These are phyloP conservation scores for Cylindrotheca fusiformis DNA, from an alignment of 108 stramenopile species.

Conservation along the genomic window DNA sequence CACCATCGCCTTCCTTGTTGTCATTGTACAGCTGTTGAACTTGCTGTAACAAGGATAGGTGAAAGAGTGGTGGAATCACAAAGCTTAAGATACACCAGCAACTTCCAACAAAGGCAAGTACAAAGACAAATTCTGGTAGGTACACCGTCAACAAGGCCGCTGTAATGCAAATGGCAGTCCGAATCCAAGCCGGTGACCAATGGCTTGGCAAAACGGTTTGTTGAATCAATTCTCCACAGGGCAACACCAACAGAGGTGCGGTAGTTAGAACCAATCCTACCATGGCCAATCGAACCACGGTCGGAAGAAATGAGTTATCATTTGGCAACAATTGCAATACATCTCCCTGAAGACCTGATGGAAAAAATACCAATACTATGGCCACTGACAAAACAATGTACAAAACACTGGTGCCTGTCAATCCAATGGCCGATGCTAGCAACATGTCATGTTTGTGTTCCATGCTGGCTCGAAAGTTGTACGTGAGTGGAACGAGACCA, in stretches of 20 bases:
- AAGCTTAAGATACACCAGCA: too few species aligned
- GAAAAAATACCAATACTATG: conserved; percentile 51
- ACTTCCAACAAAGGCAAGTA: conserved; percentile 74
- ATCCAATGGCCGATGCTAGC: conserved; percentile 37
- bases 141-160: conserved; percentile 38
- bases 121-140: conserved; percentile 71
- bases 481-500: conserved; percentile 61
- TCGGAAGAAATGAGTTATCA: conserved; percentile 37
- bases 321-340: conserved; percentile 63
- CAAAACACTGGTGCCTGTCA: conserved; percentile 45
- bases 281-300: conserved; percentile 55
- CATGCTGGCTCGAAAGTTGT: conserved; percentile 70
- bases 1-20: too few species aligned
- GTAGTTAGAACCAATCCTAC: conserved; percentile 58
- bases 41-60: too few species aligned
- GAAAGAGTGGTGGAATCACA: too few species aligned
- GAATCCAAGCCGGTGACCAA: conserved; percentile 38
- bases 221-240: conserved; percentile 75
- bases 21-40: too few species aligned
- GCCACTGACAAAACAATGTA: too few species aligned
- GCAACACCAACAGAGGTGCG: conserved; percentile 71
- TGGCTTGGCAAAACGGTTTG: too few species aligned
- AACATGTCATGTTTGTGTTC: conserved; percentile 44
- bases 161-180: conserved; percentile 40
- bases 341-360: conserved; percentile 70